Base-by-base conservation (phyloP, 768 basidiomycete species). In the Russula ochroleuca region DNA sequence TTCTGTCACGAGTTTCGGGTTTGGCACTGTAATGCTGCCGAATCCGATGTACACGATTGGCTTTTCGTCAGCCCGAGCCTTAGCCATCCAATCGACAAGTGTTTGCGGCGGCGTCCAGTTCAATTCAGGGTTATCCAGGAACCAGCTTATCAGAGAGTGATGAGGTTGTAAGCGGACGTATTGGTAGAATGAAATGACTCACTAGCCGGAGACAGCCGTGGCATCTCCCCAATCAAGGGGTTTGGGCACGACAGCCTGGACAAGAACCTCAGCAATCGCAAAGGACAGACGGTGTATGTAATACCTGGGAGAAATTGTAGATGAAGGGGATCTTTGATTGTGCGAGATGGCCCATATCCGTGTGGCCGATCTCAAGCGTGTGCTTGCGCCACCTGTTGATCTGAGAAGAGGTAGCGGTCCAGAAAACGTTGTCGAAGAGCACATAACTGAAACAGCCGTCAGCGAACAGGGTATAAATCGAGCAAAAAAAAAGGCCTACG, bases 31-130 rank as follows among this genome's bases (percentile, higher is more conserved):
- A 61, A 88, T 86, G 37, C 83, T 85, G 1, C 86, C 86, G 66
- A 87, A 87, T 3, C 86, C 85, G 55, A 88, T 86, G 69, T 88
- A 88, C 3, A 88, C 86, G 51, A 88, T 77, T 0, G 85, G 77
- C 69, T 84, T 85, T 1, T 74, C 74, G 61, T 87, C 85, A 3
- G 63, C 64, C 15, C 80, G 77, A 5, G 87, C 86, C 66, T 81
- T 79, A 33, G 70, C 70, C 75, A 88, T 86, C 74, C 82, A 88
- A 13, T 75, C 74, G 2, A 82, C 57, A 1, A 88, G 77, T 11
- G 74, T 75, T 15, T 75, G 67, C 0, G 85, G 80, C 3, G 85
- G 82, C 7, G 73, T 73, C 86, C 86, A 87, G 43, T 73, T 76
- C 15, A 76, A 71, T 62, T 87, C 86, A 6, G 83, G 80, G 65